phyloP scores from a whole-genome alignment of 2,329 filamentous ascomycete species.

The Calycina herbarum region DNA sequence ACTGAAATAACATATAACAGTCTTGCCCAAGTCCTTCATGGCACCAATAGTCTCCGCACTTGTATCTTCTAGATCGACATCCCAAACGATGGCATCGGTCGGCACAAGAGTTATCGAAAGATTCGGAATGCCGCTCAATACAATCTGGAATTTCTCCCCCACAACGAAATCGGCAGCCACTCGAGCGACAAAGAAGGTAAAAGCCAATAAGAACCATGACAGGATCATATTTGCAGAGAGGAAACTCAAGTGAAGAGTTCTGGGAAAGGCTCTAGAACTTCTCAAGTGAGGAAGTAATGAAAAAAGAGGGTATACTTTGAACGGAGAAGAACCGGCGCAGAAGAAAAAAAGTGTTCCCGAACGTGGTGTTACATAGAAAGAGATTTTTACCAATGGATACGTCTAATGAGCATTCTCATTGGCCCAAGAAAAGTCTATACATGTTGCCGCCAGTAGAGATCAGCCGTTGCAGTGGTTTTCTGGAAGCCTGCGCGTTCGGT shows the following conservation, averaged over 20 bases:
- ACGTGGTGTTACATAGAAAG: conserved; percentile 44
- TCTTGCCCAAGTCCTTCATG: conserved; percentile 53
- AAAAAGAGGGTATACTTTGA: neutral
- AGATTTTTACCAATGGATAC: conserved; percentile 48
- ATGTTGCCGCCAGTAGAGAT: conserved; percentile 22
- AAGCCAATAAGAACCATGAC: conserved; percentile 16
- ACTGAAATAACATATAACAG: conserved; percentile 75
- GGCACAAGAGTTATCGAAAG: conserved; percentile 14
- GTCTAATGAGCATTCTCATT: conserved; percentile 51
- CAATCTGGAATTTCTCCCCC: conserved; percentile 26
- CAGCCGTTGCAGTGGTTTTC: conserved; percentile 18
- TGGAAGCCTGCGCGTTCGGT: conserved; percentile 17
- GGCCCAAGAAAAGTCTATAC: conserved; percentile 24
- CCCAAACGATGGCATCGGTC: conserved; percentile 31
- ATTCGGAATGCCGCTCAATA: conserved; percentile 17
- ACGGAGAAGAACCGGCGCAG: conserved; percentile 2
- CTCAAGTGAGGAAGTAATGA: neutral
- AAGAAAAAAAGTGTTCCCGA: conserved; percentile 4
- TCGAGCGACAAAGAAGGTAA: conserved; percentile 11
- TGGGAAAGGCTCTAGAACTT: neutral
- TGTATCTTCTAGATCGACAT: conserved; percentile 48
- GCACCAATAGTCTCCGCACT: conserved; percentile 45
- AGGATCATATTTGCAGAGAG: conserved; percentile 19
- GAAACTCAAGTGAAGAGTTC: neutral
- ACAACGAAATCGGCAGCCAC: conserved; percentile 17